A percentile compares a stretch with the other conserved stretches of the same genome.
Evolutionary conservation across 2,329 filamentous ascomycete genomes (phyloP).

Genomic region (Golovinomyces cichoracearum): DNA sequence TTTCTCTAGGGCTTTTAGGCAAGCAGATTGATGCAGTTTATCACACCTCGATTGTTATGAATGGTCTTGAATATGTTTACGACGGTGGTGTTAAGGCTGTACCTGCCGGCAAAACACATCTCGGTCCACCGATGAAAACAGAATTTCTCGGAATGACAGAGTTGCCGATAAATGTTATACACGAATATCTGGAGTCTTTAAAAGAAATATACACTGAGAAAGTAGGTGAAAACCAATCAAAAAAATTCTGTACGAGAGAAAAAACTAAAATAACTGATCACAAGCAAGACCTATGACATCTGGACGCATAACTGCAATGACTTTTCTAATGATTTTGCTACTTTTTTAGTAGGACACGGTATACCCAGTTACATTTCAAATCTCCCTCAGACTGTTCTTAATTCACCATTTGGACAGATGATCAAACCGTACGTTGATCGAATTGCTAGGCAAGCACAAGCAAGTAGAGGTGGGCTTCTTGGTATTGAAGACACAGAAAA

Average conservation of each 20-base stretch:
- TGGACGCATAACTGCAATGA: conserved; percentile 94
- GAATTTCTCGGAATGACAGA: conserved; percentile 51
- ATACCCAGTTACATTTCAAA: conserved; percentile 72
- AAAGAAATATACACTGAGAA: conserved; percentile 59
- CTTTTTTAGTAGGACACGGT: conserved; percentile 65
- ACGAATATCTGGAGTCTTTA: conserved; percentile 69
- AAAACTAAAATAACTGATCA: conserved; percentile 2
- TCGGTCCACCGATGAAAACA: conserved; percentile 57
- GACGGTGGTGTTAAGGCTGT: conserved; percentile 70
- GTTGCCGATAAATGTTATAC: conserved; percentile 53
- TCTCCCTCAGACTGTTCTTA: conserved; percentile 61
- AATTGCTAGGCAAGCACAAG: conserved; percentile 31
- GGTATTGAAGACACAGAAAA: conserved; percentile 9
- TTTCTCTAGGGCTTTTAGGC: conserved; percentile 27
- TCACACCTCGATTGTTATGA: conserved; percentile 71
- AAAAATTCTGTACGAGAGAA: no score
- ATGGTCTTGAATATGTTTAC: conserved; percentile 70
- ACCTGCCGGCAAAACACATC: conserved; percentile 56
- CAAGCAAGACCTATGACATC: conserved; percentile 50
- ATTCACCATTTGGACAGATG: conserved; percentile 73
- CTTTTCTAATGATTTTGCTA: conserved; percentile 77
- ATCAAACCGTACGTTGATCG: conserved; percentile 48
- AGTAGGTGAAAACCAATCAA: conserved; percentile 18
- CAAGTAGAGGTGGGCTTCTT: conserved; percentile 19
- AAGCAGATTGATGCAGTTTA: conserved; percentile 75